Percentiles rank a stretch among this genome's conserved stretches.
Conservation (phyloP, 139 green algal species). For the Chlamydomonas eustigma region DNA sequence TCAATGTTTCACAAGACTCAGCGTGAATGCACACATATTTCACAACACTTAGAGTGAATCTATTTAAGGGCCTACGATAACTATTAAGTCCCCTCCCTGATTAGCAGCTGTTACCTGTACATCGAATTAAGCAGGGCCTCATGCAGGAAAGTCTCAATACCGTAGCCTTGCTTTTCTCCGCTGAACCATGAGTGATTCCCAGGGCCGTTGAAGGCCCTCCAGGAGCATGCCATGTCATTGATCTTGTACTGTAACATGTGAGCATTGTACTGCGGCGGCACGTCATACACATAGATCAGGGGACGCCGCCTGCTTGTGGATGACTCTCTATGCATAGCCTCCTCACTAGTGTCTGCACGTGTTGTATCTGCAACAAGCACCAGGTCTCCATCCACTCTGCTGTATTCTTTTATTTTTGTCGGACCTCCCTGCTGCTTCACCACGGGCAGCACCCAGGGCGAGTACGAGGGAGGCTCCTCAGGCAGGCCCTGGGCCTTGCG, state of each 20-base stretch:
- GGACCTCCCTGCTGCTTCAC: background rate
- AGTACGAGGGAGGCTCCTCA: background rate
- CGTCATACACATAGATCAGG: conserved; percentile 55
- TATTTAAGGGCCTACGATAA: no score
- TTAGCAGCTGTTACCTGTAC: background rate
- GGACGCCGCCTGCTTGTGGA: conserved; percentile 15
- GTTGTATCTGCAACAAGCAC: background rate
- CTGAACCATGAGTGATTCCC: no score
- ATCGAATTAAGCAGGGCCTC: conserved; percentile 24
- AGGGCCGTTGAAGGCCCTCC: background rate
- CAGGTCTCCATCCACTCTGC: background rate
- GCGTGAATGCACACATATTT: no score
- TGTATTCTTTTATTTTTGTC: no score
- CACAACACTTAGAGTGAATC: no score
- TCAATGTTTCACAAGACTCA: no score
- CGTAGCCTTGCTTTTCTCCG: background rate
- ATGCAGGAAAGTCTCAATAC: conserved; percentile 25
- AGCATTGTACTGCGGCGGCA: conserved; percentile 33
- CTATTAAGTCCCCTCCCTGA: no score
- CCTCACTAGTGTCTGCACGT: background rate
- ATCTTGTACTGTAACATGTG: conserved; percentile 60
- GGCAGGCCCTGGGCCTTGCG: conserved; percentile 9
- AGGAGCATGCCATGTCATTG: background rate
- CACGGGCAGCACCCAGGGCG: background rate
- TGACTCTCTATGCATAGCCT: background rate